Evolutionary conservation across 768 basidiomycete genomes (phyloP).

Genomic region (Amanita fuliginea): DNA sequence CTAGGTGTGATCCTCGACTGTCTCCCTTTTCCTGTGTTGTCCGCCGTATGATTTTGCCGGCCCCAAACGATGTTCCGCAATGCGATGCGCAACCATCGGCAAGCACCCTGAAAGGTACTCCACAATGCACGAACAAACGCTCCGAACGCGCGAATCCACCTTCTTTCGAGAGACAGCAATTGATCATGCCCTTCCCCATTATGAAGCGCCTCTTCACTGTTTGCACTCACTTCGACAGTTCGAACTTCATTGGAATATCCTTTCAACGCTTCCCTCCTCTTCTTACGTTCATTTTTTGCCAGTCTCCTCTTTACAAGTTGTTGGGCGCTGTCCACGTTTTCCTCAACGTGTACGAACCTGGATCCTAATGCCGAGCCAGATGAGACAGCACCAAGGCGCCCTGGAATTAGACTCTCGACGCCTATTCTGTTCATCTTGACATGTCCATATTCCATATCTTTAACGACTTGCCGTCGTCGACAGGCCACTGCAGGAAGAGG

Average conservation of each 20-base stretch:
- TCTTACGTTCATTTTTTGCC: not conserved
- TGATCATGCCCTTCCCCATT: slow-evolving; percentile 9
- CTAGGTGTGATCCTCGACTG: not conserved
- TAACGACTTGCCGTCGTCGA: slow-evolving; percentile 1
- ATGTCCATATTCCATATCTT: slow-evolving; percentile 10
- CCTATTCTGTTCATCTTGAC: slow-evolving; percentile 4
- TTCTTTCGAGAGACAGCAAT: not conserved
- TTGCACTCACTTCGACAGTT: slow-evolving; percentile 2
- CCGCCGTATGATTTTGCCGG: not conserved
- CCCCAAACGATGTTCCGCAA: slow-evolving; percentile 10
- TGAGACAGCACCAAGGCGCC: slow-evolving; percentile 1
- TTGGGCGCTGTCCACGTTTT: not conserved
- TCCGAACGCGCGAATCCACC: slow-evolving; percentile 11
- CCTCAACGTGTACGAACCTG: not conserved
- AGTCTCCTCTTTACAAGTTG: not conserved
- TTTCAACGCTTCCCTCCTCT: not conserved
- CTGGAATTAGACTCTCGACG: slow-evolving; percentile 5
- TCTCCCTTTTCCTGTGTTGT: slow-evolving; percentile 11
- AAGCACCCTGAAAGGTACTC: slow-evolving; percentile 15
- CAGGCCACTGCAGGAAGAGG: slow-evolving; percentile 3
- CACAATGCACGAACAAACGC: slow-evolving; percentile 14
- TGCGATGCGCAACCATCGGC: slow-evolving; percentile 8
- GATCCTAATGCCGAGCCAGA: not conserved
- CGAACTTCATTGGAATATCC: slow-evolving; percentile 4
- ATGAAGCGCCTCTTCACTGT: slow-evolving; percentile 3